Base-by-base conservation (phyloP, 331 rosid species). In the Pyrus hybrid region DNA sequence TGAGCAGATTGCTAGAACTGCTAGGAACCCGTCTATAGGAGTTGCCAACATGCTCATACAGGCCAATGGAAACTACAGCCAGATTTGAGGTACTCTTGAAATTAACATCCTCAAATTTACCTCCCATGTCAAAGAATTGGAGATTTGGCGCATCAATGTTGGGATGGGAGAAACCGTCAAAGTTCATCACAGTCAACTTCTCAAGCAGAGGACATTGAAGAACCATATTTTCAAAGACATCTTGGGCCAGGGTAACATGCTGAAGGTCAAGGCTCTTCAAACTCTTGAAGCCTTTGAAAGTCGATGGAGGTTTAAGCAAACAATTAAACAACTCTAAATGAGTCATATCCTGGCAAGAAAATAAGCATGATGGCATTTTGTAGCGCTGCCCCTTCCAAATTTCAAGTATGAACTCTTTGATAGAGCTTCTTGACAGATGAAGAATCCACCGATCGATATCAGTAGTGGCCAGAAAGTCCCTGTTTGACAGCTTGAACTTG, bases 231-330 rank as follows among this genome's bases (percentile, higher is more conserved):
- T 87, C 88, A 29, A 89, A 86, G 77, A 41, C 89, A 80, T 63
- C 83, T 80, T 83, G 97, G 54, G 85, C 74, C 85, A 91, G 33
- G 75, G 88, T 86, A 77, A 91, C 86, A 80, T 78, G 78, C 76
- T 84, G 89, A 80, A 91, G 85, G 77, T 87, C 88, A 80, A 91
- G 92, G 80, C 85, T 87, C 76, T 84, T 87, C 84, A 89, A 84
- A 78, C 72, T 81, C 78, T 47, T 81, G 61, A 91, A 89, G 73
- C 92, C 89, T 71, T 67, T 43, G 77, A 89, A 86, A 9, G 80
- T 71, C 11, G 79, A 71, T 0, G 97, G 90, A 58, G 93, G 94
- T 69, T 76, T 87, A 53, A 89, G 83, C 80, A 76, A 78, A 73
- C 94, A 91, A 51, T 89, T 84, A 56, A 81, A 84, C n/a, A 87